Evolutionary conservation across 805 yeast species (phyloP), one percentile per base, ranked within the genome.

Genomic region (Hanseniaspora vineae): DNA sequence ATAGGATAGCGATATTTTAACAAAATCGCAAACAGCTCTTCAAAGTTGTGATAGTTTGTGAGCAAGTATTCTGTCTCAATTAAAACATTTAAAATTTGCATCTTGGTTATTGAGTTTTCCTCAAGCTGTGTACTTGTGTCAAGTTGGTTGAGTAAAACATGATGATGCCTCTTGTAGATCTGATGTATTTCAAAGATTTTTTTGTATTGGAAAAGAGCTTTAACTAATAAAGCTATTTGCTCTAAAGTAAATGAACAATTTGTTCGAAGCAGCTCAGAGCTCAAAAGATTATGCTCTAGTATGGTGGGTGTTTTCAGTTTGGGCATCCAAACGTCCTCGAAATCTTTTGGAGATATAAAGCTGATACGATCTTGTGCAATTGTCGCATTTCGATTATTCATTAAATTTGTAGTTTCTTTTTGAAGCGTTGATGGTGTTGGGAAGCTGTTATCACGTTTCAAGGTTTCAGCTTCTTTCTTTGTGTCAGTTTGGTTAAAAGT

Each of bases 21-120:
- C 47, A 57, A 62, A 15, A 56, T 54, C 10, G 62, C 52, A 44
- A 61, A 61, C 11, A 62, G 47, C 2, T 47, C 45, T 42, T 60
- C 66, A 48, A 60, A 61, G 6, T 42, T 35, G 6, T 49, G 42
- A 49, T 48, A 60, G 33, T 61, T 56, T 11, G 50, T 47, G 37
- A 60, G 40, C 18, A 44, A 43, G n/a, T 43, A 46, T 37, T 59
- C 61, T 5, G 50, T 49, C 33, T 46, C 46, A 15, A 62, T 31
- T 19, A 59, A 46, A 1, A 49, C 42, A 32, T 54, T 52, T 29
- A 60, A 20, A 12, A 40, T 19, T 13, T 40, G 32, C 29, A 23
- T 23, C 8, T 23, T 23, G 4, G 29, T 23, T 23, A 23, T 23
- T 17, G 23, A 51, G 2, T 47, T 29, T 10, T 50, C 46, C 15